phyloP scores from a whole-genome alignment of 148 eudicot species.

The Chenopodium formosanum region DNA sequence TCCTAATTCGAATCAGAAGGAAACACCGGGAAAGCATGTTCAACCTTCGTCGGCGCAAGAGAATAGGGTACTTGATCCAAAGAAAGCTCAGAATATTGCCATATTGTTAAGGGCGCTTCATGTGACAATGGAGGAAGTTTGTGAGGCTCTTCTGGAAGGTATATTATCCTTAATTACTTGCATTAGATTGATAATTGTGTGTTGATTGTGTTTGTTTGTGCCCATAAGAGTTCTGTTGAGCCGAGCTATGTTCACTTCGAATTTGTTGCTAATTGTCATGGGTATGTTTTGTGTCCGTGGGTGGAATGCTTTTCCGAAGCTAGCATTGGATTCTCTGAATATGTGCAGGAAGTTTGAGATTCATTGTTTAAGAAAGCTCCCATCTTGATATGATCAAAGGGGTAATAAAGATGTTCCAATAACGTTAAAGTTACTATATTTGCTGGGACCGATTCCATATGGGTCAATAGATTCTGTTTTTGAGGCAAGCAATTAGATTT shows the following conservation, averaged over 20 bases:
- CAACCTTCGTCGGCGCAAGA: slow-evolving; percentile 56
- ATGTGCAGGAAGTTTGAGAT: slow-evolving; percentile 11
- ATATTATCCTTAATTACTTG: background rate
- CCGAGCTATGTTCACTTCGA: background rate
- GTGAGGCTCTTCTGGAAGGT: slow-evolving; percentile 95
- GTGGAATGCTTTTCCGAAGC: slow-evolving; percentile 7
- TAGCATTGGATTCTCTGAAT: slow-evolving; percentile 23
- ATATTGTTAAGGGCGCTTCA: slow-evolving; percentile 77
- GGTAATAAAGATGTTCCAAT: slow-evolving; percentile 16
- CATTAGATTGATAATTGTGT: background rate
- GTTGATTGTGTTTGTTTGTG: background rate
- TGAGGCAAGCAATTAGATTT: background rate
- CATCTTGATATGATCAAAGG: slow-evolving; percentile 16
- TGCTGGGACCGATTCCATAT: slow-evolving; percentile 23
- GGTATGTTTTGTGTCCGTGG: background rate
- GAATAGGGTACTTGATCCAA: slow-evolving; percentile 84
- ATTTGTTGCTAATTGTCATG: slow-evolving; percentile 6
- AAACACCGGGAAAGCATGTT: slow-evolving; percentile 40
- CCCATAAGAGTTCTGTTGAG: background rate
- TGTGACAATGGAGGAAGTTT: slow-evolving; percentile 93
- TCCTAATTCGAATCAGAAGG: slow-evolving; percentile 53
- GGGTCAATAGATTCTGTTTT: slow-evolving; percentile 12
- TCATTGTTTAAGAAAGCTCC: slow-evolving; percentile 14
- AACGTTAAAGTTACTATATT: slow-evolving; percentile 9
- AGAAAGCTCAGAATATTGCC: slow-evolving; percentile 96